Base-by-base conservation (phyloP, 495 filamentous ascomycete genomes). In the Elasticomyces elasticus region DNA sequence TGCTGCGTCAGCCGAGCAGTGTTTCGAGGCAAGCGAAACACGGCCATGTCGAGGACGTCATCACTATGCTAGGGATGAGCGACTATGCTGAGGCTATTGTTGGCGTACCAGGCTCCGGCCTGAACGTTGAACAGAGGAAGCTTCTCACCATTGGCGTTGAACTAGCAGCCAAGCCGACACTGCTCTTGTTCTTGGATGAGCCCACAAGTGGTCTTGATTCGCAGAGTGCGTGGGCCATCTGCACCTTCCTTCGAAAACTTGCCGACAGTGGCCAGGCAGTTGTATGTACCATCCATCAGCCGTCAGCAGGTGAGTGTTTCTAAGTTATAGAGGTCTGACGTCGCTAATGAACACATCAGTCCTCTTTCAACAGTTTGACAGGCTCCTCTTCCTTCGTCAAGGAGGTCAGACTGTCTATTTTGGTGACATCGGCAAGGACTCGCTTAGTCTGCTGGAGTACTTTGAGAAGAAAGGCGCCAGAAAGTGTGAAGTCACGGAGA, bases 371-470 rank as follows among this genome's bases (percentile, higher is more conserved):
- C 70, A 85, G 56, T 91, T 90, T 59, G 85, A 90, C 61, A 76
- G 76, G 2, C 67, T 92, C 0, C 68, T 91, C 0, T 71, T 86
- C 0, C 74, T 92, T 2, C 80, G 81, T 51, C 74, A 70, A 0
- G 86, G 85, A 0, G 86, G 87, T 6, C 80, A 80, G 54, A 79
- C 77, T 0, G 82, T 84, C 42, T 92, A 90, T 66, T 85, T 85
- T 62, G 87, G 87, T 9, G 69, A 76, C 38, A 62, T 83, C 7
- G 80, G 80, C 0, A 60, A 70, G 4, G 75, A 81, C 41, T 79
- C 75, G 17, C 73, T 67, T 20, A 73, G 64, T 0, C 62, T 85
- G n/a, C 73, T 84, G 35, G 64, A 78, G n/a, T 86, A 85, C 55
- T 82, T 85, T 43, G 77, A 85, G 64, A 56, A 59, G 0, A 83